Conservation (phyloP, 768 basidiomycete species). For the Mycena albidolilacea region DNA sequence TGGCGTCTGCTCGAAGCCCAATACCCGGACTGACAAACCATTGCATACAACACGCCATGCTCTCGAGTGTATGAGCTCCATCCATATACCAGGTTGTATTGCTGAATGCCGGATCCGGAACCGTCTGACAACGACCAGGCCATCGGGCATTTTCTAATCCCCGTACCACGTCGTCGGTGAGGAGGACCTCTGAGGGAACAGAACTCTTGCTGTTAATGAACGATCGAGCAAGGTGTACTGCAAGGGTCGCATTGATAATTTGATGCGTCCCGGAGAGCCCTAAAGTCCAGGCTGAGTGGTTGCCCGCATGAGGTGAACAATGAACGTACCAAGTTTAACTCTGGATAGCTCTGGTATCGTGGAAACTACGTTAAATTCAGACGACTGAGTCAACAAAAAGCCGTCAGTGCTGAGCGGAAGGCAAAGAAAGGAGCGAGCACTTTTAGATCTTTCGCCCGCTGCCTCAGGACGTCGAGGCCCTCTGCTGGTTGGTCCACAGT, state of each 20-base stretch:
- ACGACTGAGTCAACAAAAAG: conserved; percentile 61
- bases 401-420: conserved; percentile 16
- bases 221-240: conserved; percentile 76
- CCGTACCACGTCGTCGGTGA: conserved; percentile 68
- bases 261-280: conserved; percentile 93
- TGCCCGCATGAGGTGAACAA: background rate
- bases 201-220: conserved; percentile 67
- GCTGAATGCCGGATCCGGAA: conserved; percentile 69
- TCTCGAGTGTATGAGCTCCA: conserved; percentile 96
- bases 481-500: conserved; percentile 84
- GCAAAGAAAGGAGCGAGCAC: conserved; percentile 51
- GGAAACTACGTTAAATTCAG: conserved; percentile 77
- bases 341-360: conserved; percentile 62
- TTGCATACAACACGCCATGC: conserved; percentile 85
- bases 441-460: conserved; percentile 76
- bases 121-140: conserved; percentile 96
- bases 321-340: conserved; percentile 72
- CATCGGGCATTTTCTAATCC: conserved; percentile 83
- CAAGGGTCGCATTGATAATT: conserved; percentile 88
- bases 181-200: conserved; percentile 42
- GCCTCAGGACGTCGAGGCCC: conserved; percentile 75
- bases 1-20: conserved; percentile 55
- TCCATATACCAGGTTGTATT: conserved; percentile 90
- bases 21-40: conserved; percentile 86
- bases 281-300: conserved; percentile 47